A percentile compares a stretch with the other conserved stretches of the same genome.
phyloP scores from a whole-genome alignment of 176 grass and related monocot genomes.

The Aegilops speltoides region DNA sequence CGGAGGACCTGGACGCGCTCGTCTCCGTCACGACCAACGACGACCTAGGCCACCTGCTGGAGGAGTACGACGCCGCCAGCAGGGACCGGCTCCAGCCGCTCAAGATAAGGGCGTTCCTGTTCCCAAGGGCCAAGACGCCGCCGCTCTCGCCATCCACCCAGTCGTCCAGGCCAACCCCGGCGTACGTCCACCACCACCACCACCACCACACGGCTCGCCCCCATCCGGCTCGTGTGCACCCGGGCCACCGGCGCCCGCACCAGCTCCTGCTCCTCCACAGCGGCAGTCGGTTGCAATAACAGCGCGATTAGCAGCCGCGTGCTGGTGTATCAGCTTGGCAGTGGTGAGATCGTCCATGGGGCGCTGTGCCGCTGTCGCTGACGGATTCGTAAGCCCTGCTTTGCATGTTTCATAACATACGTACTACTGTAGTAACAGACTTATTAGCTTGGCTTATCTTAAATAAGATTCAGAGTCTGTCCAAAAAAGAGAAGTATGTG shows the following conservation, averaged over 20 bases:
- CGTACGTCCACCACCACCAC: background rate
- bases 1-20: constrained; percentile 81
- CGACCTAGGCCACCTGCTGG: constrained; percentile 58
- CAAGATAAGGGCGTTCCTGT: constrained; percentile 71
- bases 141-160: background rate
- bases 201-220: background rate
- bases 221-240: background rate
- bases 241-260: constrained; percentile 9
- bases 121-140: constrained; percentile 11
- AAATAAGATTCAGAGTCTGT: too few relatives aligned
- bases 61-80: constrained; percentile 57
- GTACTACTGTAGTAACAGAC: background rate
- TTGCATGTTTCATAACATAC: background rate
- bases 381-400: background rate
- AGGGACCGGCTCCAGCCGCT: constrained; percentile 31
- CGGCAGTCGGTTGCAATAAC: constrained; percentile 39
- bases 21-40: constrained; percentile 71
- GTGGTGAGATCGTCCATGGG: background rate
- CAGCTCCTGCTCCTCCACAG: constrained; percentile 43
- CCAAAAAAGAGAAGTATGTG: too few relatives aligned
- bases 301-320: background rate
- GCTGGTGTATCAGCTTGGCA: background rate
- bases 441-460: too few relatives aligned
- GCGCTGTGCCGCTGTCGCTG: too few relatives aligned
- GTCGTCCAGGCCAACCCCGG: background rate